These are phyloP conservation scores for Cercis canadensis DNA, from an alignment of 306 rosid genomes.

Conservation along the genomic window DNA sequence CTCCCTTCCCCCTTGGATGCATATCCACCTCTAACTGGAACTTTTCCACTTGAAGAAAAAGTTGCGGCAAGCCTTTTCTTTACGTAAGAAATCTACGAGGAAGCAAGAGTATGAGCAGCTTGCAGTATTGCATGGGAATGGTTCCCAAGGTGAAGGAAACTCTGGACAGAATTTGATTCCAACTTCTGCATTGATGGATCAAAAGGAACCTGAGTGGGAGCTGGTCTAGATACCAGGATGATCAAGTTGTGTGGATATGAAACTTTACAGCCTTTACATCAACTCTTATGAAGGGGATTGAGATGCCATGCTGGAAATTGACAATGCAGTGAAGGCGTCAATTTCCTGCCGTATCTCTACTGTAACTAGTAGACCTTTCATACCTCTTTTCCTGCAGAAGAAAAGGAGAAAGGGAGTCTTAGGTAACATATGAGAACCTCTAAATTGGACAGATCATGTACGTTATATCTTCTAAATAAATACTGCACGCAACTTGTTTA, in stretches of 20 bases:
- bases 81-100: constrained; percentile 66
- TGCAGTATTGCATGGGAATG: constrained; percentile 54
- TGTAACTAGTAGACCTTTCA: neutral
- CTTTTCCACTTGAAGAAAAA: constrained; percentile 54
- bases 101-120: constrained; percentile 84
- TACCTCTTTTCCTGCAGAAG: too few relatives aligned
- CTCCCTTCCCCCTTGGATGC: neutral
- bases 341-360: neutral
- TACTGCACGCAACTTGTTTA: neutral
- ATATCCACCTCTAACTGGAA: constrained; percentile 26
- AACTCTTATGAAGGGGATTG: constrained; percentile 7
- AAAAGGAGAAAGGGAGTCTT: too few relatives aligned
- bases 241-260: constrained; percentile 35
- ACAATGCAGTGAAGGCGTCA: neutral
- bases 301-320: constrained; percentile 24
- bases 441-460: too few relatives aligned
- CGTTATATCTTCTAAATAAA: too few relatives aligned
- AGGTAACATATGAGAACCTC: too few relatives aligned
- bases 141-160: constrained; percentile 31
- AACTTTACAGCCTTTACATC: neutral
- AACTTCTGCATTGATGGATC: constrained; percentile 25
- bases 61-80: constrained; percentile 54
- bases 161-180: constrained; percentile 32
- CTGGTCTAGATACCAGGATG: constrained; percentile 53
- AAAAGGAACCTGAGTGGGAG: constrained; percentile 83